Evolutionary conservation across 768 basidiomycete species (phyloP).

Genomic region (Lanmaoa pseudosensibilis): DNA sequence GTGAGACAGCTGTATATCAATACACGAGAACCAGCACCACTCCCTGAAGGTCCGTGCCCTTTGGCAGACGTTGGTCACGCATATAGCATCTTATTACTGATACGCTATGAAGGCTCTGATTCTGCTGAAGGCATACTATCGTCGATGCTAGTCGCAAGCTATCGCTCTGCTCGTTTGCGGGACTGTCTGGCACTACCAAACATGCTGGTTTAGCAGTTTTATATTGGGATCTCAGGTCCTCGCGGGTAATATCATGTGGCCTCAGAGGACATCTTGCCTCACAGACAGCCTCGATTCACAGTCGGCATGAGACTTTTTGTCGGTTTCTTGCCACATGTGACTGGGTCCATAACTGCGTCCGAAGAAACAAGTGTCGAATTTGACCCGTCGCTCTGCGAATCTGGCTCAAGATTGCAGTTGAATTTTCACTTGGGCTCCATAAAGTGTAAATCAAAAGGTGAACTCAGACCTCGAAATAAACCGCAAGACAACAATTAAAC

Average conservation of each 20-base stretch:
- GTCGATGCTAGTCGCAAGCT: not conserved
- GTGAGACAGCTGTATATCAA: not conserved
- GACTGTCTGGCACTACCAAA: not conserved
- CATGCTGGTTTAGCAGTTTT: not conserved
- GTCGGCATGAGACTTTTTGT: slow-evolving; percentile 30
- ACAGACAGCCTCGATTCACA: not conserved
- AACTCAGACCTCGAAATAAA: not conserved
- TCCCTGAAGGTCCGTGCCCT: not conserved
- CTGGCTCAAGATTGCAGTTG: not conserved
- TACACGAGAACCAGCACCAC: not conserved
- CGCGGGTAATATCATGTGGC: not conserved
- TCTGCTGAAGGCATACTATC: not conserved
- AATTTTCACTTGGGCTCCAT: not conserved
- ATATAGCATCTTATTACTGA: not conserved
- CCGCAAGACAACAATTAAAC: not conserved
- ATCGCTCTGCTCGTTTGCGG: not conserved
- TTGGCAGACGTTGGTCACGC: not conserved
- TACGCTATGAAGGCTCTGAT: not conserved
- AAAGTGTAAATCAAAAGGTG: not conserved
- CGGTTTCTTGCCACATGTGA: slow-evolving; percentile 30
- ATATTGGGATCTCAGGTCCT: not conserved
- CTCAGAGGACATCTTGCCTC: not conserved
- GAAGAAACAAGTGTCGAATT: slow-evolving; percentile 42
- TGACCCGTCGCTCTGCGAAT: not conserved
- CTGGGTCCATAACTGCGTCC: slow-evolving; percentile 32